These are phyloP conservation scores for Fusarium cicatricum DNA, from an alignment of 2,329 filamentous ascomycete species.

Conservation along the genomic window DNA sequence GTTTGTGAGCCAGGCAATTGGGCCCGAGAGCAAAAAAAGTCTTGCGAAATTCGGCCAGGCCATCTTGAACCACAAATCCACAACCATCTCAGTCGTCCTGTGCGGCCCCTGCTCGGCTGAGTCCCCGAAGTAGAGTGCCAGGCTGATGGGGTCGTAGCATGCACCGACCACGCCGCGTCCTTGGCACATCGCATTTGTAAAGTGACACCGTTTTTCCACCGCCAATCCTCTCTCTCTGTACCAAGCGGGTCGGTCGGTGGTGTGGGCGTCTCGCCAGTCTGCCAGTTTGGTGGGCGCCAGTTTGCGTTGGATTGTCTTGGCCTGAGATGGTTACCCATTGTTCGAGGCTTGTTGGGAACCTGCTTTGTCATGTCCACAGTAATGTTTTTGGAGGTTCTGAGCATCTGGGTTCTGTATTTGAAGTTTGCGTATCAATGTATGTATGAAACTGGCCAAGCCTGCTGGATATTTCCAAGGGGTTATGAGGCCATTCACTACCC, in stretches of 20 bases:
- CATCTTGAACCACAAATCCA: not conserved
- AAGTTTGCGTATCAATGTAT: not conserved
- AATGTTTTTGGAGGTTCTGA: slow-evolving; percentile 19
- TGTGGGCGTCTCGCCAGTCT: slow-evolving; percentile 19
- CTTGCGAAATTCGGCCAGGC: not conserved
- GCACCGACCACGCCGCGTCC: slow-evolving; percentile 20
- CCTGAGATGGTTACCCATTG: slow-evolving; percentile 13
- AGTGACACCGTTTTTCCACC: too few species aligned
- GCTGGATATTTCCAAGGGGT: slow-evolving; percentile 10
- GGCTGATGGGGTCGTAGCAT: too few species aligned
- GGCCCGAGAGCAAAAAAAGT: not conserved
- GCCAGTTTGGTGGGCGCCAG: slow-evolving; percentile 12
- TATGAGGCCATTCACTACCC: slow-evolving; percentile 10
- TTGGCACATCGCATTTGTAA: too few species aligned
- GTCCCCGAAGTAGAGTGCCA: slow-evolving; percentile 20
- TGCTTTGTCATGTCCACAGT: slow-evolving; percentile 7
- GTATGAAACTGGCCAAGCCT: slow-evolving; percentile 4
- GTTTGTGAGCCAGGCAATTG: slow-evolving; percentile 4
- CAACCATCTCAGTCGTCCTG: slow-evolving; percentile 1
- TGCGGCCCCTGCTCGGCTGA: slow-evolving; percentile 39
- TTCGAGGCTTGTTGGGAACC: slow-evolving; percentile 4
- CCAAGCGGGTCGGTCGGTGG: slow-evolving; percentile 5
- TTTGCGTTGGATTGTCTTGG: slow-evolving; percentile 17
- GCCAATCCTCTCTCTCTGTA: too few species aligned
- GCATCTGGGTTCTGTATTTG: not conserved